phyloP scores from a whole-genome alignment of 345 rosid genomes.

The Eucalyptus victrix region DNA sequence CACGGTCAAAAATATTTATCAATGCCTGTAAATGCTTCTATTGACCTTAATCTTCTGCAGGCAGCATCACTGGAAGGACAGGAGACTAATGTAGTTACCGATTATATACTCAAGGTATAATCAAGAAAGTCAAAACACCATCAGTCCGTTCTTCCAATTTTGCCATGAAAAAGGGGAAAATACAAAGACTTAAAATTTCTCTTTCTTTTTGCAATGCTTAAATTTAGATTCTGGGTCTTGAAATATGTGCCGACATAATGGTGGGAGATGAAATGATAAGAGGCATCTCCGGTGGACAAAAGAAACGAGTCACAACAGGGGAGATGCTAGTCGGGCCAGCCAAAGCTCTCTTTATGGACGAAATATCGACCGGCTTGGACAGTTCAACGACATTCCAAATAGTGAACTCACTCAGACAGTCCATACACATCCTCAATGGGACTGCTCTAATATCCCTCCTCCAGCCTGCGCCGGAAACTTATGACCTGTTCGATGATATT shows the following conservation, averaged over 20 bases:
- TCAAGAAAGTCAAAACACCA: not conserved
- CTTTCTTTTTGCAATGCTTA: not conserved
- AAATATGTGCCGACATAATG: slow-evolving; percentile 43
- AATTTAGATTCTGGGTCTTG: slow-evolving; percentile 46
- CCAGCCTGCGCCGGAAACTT: slow-evolving; percentile 80
- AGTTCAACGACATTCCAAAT: slow-evolving; percentile 77
- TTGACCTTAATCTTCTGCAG: slow-evolving; percentile 10
- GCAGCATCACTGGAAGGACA: slow-evolving; percentile 65
- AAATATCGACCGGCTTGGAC: slow-evolving; percentile 78
- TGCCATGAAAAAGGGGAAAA: not conserved
- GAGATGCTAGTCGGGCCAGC: slow-evolving; percentile 85
- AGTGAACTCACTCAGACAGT: slow-evolving; percentile 56
- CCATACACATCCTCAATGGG: slow-evolving; percentile 44
- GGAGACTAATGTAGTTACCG: slow-evolving; percentile 52
- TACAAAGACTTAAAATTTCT: not conserved
- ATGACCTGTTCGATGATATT: slow-evolving; percentile 60
- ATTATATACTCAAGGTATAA: slow-evolving; percentile 69
- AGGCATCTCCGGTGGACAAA: slow-evolving; percentile 57
- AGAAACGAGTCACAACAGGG: slow-evolving; percentile 53
- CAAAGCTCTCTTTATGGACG: slow-evolving; percentile 77
- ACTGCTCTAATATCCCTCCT: slow-evolving; percentile 76
- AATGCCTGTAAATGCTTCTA: not conserved
- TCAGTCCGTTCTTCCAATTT: not conserved
- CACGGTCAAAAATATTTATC: not conserved
- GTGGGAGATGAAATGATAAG: slow-evolving; percentile 50